Evolutionary conservation across 1,284 basidiomycete genomes (phyloP).

Genomic region (Fomitopsis schrenkii): DNA sequence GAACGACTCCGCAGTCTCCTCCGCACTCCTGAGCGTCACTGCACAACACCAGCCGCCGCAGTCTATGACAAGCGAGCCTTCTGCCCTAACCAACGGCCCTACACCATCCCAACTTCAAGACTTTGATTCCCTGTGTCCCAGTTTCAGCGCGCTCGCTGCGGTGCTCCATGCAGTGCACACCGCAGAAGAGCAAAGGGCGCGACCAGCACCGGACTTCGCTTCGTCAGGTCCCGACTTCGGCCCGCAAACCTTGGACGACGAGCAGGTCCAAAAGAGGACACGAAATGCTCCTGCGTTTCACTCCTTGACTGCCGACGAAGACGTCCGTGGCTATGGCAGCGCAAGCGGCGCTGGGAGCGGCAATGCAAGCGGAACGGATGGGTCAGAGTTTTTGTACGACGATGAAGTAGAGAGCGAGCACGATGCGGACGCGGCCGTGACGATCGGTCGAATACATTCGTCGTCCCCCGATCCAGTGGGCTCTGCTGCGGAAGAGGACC

Average conservation of each 20-base stretch:
- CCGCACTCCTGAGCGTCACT: constrained; percentile 54
- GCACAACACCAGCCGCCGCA: constrained; percentile 46
- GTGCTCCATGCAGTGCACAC: constrained; percentile 72
- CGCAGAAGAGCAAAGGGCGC: constrained; percentile 48
- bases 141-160: constrained; percentile 61
- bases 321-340: constrained; percentile 13
- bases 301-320: constrained; percentile 58
- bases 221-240: constrained; percentile 38
- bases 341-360: constrained; percentile 13
- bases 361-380: constrained; percentile 33
- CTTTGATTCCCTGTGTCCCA: constrained; percentile 35
- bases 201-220: constrained; percentile 38
- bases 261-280: constrained; percentile 50
- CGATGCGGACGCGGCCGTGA: constrained; percentile 13
- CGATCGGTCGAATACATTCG: constrained; percentile 28
- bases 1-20: constrained; percentile 60
- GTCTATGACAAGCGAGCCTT: background rate
- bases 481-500: constrained; percentile 6
- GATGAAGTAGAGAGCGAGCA: constrained; percentile 21
- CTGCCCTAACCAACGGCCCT: constrained; percentile 7
- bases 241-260: constrained; percentile 37
- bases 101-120: background rate
- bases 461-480: constrained; percentile 12
- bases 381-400: constrained; percentile 54
- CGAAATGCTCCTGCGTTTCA: constrained; percentile 72